Evolutionary conservation across 148 eudicot genomes (phyloP).

Genomic region (Silene conica): DNA sequence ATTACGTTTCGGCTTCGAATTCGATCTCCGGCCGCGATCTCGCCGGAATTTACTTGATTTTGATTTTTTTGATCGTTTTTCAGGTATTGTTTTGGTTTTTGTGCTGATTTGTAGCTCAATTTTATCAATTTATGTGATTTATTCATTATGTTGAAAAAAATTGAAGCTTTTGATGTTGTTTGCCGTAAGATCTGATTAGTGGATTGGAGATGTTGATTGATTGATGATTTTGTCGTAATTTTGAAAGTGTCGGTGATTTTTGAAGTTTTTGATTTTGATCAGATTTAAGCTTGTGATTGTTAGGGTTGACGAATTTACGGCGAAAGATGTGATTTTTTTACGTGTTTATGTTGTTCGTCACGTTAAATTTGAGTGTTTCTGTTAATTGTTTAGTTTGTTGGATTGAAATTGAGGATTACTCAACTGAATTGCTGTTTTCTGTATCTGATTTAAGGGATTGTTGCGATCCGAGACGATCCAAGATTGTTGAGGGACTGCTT

Average conservation of each 20-base stretch:
- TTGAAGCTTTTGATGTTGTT: neutral
- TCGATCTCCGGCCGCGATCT: constrained; percentile 26
- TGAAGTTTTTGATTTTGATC: constrained; percentile 7
- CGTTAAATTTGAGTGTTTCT: neutral
- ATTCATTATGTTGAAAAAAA: neutral
- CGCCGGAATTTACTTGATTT: constrained; percentile 7
- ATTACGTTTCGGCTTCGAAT: neutral
- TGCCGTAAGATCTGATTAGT: constrained; percentile 21
- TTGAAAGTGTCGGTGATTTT: constrained; percentile 1
- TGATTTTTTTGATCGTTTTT: neutral
- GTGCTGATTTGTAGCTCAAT: neutral
- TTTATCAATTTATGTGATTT: constrained; percentile 10
- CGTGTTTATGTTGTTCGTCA: constrained; percentile 5
- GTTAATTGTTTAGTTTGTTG: neutral
- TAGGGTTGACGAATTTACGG: neutral
- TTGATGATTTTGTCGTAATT: neutral
- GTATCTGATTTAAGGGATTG: constrained; percentile 9
- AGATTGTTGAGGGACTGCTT: neutral
- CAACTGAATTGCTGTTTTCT: neutral
- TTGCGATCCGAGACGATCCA: neutral
- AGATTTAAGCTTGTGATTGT: neutral
- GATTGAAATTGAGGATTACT: neutral
- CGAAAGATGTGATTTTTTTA: neutral
- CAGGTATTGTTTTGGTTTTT: constrained; percentile 8
- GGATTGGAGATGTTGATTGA: neutral